These are phyloP conservation scores for Cadophora sp. DNA, from an alignment of 2,329 filamentous ascomycete species.

Conservation along the genomic window DNA sequence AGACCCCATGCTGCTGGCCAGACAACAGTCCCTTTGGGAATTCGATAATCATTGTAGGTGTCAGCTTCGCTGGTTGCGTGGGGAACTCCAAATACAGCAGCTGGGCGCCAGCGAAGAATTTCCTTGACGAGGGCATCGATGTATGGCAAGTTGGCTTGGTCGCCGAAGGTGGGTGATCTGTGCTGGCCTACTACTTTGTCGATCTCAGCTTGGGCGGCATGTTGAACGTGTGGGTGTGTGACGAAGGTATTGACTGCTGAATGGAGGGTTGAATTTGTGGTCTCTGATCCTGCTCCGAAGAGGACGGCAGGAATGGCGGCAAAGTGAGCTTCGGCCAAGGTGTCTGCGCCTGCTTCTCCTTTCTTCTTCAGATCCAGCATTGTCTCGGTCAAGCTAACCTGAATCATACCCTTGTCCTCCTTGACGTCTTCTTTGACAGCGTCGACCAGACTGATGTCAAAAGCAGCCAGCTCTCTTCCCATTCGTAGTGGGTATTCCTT, in stretches of 20 bases:
- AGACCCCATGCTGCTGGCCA: slow-evolving; percentile 51
- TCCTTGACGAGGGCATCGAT: slow-evolving; percentile 55
- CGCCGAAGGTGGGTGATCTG: slow-evolving; percentile 53
- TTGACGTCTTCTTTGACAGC: slow-evolving; percentile 14
- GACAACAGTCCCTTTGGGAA: slow-evolving; percentile 49
- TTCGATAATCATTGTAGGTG: slow-evolving; percentile 57
- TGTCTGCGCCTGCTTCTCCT: slow-evolving; percentile 7
- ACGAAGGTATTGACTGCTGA: slow-evolving; percentile 17
- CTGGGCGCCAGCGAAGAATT: slow-evolving; percentile 51
- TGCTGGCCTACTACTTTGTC: slow-evolving; percentile 53
- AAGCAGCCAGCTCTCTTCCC: slow-evolving; percentile 6
- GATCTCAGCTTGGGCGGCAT: slow-evolving; percentile 52
- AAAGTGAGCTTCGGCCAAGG: slow-evolving; percentile 1
- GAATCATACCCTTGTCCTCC: not conserved
- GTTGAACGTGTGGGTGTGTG: slow-evolving; percentile 44
- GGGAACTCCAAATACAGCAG: slow-evolving; percentile 56
- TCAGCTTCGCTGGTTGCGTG: slow-evolving; percentile 60
- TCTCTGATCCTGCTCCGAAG: slow-evolving; percentile 46
- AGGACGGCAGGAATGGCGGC: slow-evolving; percentile 1
- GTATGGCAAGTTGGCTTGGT: slow-evolving; percentile 51
- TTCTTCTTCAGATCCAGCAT: slow-evolving; percentile 8
- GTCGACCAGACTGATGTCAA: slow-evolving; percentile 9
- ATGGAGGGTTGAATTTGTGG: slow-evolving; percentile 33
- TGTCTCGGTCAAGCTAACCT: slow-evolving; percentile 10
- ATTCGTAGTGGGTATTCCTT: not conserved